phyloP scores from a whole-genome alignment of 163 green algal genomes.

The Scenedesmus sp. region DNA sequence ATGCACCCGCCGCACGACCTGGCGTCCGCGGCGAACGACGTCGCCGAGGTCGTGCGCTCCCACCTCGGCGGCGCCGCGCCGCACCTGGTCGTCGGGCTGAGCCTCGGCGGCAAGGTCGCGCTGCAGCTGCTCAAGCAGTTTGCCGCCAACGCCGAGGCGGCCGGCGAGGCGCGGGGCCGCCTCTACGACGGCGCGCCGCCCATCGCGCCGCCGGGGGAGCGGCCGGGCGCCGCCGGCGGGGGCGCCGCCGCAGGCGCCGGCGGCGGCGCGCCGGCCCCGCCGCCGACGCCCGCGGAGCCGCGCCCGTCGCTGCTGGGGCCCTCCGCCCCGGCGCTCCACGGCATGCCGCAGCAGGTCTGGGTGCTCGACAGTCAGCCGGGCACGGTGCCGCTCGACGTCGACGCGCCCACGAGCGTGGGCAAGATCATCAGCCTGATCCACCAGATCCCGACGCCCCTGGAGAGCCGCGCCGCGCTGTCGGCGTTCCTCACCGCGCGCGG shows the following conservation, averaged over 20 bases:
- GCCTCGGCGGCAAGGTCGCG: constrained; percentile 83
- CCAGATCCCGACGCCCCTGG: constrained; percentile 24
- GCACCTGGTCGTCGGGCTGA: constrained; percentile 75
- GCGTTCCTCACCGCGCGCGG: background rate
- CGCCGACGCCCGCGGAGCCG: background rate
- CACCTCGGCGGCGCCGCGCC: constrained; percentile 40
- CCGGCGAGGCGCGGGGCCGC: too few relatives aligned
- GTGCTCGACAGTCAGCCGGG: constrained; percentile 79
- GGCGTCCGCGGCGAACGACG: constrained; percentile 65
- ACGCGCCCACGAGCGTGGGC: constrained; percentile 47
- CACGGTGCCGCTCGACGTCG: constrained; percentile 42
- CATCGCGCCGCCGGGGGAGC: too few relatives aligned
- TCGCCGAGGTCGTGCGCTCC: constrained; percentile 52
- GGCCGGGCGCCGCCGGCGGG: constrained; percentile 37
- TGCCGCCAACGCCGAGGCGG: constrained; percentile 27
- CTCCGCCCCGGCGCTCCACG: background rate
- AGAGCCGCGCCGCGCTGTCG: constrained; percentile 24
- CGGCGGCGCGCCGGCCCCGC: background rate
- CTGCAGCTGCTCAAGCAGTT: constrained; percentile 52
- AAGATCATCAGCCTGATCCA: constrained; percentile 42
- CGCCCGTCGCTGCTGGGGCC: background rate
- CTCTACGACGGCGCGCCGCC: too few relatives aligned
- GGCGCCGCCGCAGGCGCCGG: background rate
- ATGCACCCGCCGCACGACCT: constrained; percentile 73
- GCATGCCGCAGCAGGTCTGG: constrained; percentile 60